A percentile compares a stretch with the other conserved stretches of the same genome.
Evolutionary conservation across 2,329 filamentous ascomycete genomes (phyloP).

Genomic region (Cladosporium phlei): DNA sequence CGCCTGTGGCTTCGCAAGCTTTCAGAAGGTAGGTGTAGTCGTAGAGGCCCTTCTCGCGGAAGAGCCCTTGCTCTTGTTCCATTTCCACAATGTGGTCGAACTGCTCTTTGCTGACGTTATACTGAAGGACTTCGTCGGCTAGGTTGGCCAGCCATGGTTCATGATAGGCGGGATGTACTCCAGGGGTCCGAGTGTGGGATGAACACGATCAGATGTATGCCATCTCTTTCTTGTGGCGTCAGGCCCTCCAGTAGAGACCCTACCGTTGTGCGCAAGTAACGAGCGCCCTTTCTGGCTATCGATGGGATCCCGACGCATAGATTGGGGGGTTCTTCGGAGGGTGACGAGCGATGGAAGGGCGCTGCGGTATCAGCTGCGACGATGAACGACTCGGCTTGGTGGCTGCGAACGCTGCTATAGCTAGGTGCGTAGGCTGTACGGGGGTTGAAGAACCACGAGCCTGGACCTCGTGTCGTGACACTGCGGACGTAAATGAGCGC

Average conservation of each 20-base stretch:
- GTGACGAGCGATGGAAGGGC: too few species aligned
- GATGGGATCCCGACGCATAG: slow-evolving; percentile 45
- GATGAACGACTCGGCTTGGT: too few species aligned
- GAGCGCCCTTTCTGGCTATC: slow-evolving; percentile 35
- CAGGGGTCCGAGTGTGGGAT: slow-evolving; percentile 42
- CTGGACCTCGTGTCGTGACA: too few species aligned
- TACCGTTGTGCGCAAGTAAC: slow-evolving; percentile 40
- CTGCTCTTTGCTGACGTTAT: slow-evolving; percentile 33
- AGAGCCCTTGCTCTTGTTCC: slow-evolving; percentile 27
- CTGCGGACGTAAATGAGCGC: too few species aligned
- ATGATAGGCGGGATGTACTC: slow-evolving; percentile 37
- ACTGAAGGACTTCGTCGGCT: slow-evolving; percentile 39
- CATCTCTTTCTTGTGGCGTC: slow-evolving; percentile 35
- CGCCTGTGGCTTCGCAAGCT: slow-evolving; percentile 34
- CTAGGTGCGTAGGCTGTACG: too few species aligned
- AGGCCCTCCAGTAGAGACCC: slow-evolving; percentile 44
- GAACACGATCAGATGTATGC: slow-evolving; percentile 34
- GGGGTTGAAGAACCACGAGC: too few species aligned
- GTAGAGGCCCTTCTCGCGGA: slow-evolving; percentile 39
- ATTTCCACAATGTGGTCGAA: slow-evolving; percentile 34
- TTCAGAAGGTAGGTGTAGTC: slow-evolving; percentile 43
- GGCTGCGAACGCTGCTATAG: too few species aligned
- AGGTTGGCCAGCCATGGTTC: slow-evolving; percentile 39
- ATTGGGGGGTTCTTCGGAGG: neutral
- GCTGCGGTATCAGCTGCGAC: too few species aligned